Evolutionary conservation across 108 stramenopile species (phyloP).

Genomic region (Skeletonema menzelii): DNA sequence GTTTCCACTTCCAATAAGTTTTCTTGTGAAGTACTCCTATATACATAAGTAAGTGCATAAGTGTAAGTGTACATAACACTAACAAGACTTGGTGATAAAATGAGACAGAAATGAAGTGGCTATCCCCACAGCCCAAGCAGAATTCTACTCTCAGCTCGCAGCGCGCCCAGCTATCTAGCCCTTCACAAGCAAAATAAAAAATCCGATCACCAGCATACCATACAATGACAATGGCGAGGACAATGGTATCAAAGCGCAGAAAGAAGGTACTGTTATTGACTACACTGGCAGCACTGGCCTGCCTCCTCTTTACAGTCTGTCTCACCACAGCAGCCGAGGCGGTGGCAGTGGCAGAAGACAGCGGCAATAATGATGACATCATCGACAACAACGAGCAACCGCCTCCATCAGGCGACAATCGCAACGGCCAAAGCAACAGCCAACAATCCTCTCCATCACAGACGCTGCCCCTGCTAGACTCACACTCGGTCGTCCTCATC

Average conservation of each 20-base stretch:
- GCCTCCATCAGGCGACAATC: background rate
- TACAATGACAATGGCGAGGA: too few species aligned
- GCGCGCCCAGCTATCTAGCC: too few species aligned
- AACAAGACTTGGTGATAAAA: too few species aligned
- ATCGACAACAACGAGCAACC: background rate
- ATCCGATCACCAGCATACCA: too few species aligned
- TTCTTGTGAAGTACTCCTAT: too few species aligned
- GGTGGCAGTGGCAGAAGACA: background rate
- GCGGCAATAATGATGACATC: background rate
- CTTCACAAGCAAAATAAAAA: too few species aligned
- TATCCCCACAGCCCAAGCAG: too few species aligned
- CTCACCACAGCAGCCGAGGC: background rate
- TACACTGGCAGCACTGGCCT: background rate
- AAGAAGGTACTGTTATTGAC: background rate
- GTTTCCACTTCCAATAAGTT: too few species aligned
- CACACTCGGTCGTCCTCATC: conserved; percentile 72
- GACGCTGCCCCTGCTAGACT: conserved; percentile 5
- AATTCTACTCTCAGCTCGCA: too few species aligned
- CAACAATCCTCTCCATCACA: conserved; percentile 1
- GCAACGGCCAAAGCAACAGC: background rate
- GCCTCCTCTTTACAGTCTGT: background rate
- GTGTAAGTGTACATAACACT: too few species aligned
- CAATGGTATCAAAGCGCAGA: background rate
- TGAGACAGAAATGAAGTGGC: too few species aligned
- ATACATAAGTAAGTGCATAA: too few species aligned